Evolutionary conservation across 2,329 filamentous ascomycete species (phyloP), one percentile per base, ranked within the genome.

Genomic region (Ophiostoma tasmaniense): DNA sequence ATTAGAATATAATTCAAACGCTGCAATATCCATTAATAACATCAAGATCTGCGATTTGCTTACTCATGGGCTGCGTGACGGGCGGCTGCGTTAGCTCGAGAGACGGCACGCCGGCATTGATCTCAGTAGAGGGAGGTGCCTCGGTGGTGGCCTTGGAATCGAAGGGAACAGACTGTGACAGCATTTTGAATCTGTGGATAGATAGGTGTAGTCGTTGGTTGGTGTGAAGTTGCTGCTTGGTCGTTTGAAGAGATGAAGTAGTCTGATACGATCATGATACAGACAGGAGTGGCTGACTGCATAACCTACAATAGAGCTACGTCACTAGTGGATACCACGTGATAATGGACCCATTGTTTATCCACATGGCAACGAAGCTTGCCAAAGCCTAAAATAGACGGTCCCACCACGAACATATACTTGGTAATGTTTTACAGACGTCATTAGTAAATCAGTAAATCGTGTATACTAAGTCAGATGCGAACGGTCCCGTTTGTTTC

Each of bases 41-140:
- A 25, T 25, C 17, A 20, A 14, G 13, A 20, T 61, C 42, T 17
- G 7, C 17, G 17, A 22, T 50, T 13, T 39, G 64, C 67, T 25
- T 64, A 68, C 67, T 65, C 67, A 68, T 68, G 13, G 67, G 67
- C 61, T 65, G 61, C 42, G 61, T 13, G 33, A 52, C 30, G 61
- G 61, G 28, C 14, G 67, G 67, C 61, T 68, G 67, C 20, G 61
- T 8, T 2, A 68, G 67, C 67, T 65, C 61, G 30, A 65, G 33
- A 7, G 61, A n/a, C 3, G 61, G 20, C 20, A 33, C 61, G 59
- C 28, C 28, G 20, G 20, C 3, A 33, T 8, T 37, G 20, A 37
- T 35, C 61, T 35, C 33, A 20, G 61, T 22, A 5, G 55, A 7
- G 22, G 33, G 61, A n/a, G 61, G 61, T 17, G 14, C 20, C 33